phyloP scores from a whole-genome alignment of 2,329 filamentous ascomycete species.

The Ceratocystiopsis sp. region DNA sequence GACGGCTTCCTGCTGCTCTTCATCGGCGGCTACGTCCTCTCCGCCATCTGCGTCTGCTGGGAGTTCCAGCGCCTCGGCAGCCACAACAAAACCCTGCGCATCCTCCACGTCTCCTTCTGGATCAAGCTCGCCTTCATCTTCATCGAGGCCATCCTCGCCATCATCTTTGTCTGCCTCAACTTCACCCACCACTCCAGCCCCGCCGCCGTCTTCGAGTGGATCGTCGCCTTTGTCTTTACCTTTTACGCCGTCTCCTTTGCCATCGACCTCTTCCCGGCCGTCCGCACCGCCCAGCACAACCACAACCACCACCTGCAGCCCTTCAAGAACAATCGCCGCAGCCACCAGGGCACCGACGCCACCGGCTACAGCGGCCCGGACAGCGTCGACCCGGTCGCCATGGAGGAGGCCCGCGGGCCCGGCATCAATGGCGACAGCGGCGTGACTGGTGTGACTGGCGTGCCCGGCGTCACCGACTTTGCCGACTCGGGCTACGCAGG shows the following conservation, averaged over 20 bases:
- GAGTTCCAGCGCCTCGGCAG: conserved; percentile 78
- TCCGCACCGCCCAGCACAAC: conserved; percentile 29
- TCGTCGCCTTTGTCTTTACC: conserved; percentile 69
- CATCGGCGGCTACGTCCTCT: conserved; percentile 70
- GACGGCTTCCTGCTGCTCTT: conserved; percentile 67
- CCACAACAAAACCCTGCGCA: conserved; percentile 56
- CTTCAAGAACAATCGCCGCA: no score
- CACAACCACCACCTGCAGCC: conserved; percentile 2
- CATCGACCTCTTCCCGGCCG: conserved; percentile 70
- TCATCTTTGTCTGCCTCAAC: conserved; percentile 51
- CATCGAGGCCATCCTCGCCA: conserved; percentile 54
- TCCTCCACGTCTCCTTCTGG: conserved; percentile 69
- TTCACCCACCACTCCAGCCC: conserved; percentile 35
- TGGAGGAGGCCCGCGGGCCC: not conserved
- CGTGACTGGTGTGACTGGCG: not conserved
- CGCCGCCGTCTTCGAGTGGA: conserved; percentile 65
- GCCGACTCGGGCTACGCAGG: no score
- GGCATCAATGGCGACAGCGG: not conserved
- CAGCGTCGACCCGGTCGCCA: not conserved
- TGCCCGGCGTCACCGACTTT: no score
- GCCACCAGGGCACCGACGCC: conserved; percentile 1
- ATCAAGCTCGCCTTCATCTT: conserved; percentile 76
- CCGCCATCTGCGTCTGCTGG: conserved; percentile 74
- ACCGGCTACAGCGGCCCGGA: not conserved
- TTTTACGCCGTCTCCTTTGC: conserved; percentile 78